Evolutionary conservation across 164 flowering plant species (phyloP).

Genomic region (Liquidambar formosana): DNA sequence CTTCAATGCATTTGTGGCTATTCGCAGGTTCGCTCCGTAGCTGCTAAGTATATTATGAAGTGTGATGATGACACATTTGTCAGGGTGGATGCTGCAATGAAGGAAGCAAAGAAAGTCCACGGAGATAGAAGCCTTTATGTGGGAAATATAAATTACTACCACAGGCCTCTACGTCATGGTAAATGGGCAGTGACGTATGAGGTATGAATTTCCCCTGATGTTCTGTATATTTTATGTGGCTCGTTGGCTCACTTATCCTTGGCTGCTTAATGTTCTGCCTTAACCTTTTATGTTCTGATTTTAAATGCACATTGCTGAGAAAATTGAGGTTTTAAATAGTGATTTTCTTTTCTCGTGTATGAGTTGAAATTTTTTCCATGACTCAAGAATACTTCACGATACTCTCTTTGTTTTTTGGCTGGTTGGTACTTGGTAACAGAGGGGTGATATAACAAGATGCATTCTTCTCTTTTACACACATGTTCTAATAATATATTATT

Average conservation of each 20-base stretch:
- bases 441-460: too few species aligned
- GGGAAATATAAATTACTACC: constrained; percentile 70
- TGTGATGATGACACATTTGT: constrained; percentile 82
- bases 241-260: background rate
- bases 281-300: background rate
- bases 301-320: background rate
- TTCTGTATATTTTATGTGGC: background rate
- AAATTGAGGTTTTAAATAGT: background rate
- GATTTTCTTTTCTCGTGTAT: background rate
- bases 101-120: constrained; percentile 39
- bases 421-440: background rate
- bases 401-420: too few species aligned
- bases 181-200: constrained; percentile 83
- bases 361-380: too few species aligned
- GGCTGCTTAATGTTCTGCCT: background rate
- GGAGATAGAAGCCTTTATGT: constrained; percentile 44
- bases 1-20: background rate
- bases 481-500: too few species aligned
- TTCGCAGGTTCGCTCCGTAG: constrained; percentile 45
- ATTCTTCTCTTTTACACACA: background rate
- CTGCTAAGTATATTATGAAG: constrained; percentile 68
- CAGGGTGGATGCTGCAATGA: constrained; percentile 53
- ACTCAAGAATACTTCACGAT: too few species aligned
- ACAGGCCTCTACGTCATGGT: constrained; percentile 65
- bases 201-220: constrained; percentile 34